Evolutionary conservation across 495 filamentous ascomycete species (phyloP).

Genomic region (Penicillium roqueforti): DNA sequence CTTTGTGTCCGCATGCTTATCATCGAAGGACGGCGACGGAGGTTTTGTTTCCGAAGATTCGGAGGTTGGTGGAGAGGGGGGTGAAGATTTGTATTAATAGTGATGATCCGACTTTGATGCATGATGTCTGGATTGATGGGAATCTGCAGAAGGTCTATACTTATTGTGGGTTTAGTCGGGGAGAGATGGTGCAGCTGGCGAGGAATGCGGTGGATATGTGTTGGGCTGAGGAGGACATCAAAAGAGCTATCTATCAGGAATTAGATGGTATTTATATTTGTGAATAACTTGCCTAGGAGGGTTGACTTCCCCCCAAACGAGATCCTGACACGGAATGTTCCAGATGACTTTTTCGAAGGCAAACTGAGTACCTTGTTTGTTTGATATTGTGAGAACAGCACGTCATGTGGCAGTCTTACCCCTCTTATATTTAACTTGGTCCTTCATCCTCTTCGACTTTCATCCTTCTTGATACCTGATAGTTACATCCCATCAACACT

Average conservation of each 20-base stretch:
- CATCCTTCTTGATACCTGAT: no score
- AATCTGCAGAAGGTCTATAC: constrained; percentile 38
- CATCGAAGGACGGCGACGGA: constrained; percentile 37
- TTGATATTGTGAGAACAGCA: no score
- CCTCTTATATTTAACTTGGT: no score
- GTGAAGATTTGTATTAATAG: constrained; percentile 37
- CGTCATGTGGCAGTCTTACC: no score
- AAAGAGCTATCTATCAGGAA: constrained; percentile 19
- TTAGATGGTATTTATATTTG: constrained; percentile 15
- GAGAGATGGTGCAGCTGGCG: constrained; percentile 33
- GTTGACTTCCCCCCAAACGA: no score
- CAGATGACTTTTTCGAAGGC: no score
- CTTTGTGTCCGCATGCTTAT: constrained; percentile 41
- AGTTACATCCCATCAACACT: no score
- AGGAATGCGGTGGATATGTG: constrained; percentile 39
- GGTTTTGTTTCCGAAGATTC: constrained; percentile 37
- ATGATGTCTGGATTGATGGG: constrained; percentile 41
- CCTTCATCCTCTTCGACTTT: no score
- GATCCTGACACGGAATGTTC: no score
- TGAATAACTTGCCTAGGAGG: neutral
- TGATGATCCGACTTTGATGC: constrained; percentile 44
- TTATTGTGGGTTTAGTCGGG: constrained; percentile 29
- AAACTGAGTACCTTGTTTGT: no score
- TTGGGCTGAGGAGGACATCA: constrained; percentile 33
- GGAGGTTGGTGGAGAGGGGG: constrained; percentile 31